phyloP scores from a whole-genome alignment of 2,329 filamentous ascomycete species.

The Neocucurbitaria cava region DNA sequence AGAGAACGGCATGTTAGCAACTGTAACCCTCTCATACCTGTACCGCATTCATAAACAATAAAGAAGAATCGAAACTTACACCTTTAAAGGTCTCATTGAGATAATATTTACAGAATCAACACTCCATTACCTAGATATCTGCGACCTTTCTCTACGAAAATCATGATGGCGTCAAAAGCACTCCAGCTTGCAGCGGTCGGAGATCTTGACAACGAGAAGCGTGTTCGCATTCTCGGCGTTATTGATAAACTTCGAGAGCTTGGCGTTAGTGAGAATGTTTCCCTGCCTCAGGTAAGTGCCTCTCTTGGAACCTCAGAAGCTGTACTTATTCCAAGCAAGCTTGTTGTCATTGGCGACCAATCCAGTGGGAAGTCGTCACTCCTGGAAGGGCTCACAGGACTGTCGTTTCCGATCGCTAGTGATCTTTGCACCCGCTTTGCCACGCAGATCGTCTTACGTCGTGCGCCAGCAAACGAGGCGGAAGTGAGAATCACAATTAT shows the following conservation, averaged over 20 bases:
- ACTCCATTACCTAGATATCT: too few species aligned
- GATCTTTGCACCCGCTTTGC: conserved; percentile 15
- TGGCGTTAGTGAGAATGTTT: conserved; percentile 11
- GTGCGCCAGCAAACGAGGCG: conserved; percentile 2
- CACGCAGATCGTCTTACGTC: conserved; percentile 15
- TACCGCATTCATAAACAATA: too few species aligned
- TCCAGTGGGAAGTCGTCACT: conserved; percentile 16
- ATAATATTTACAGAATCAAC: too few species aligned
- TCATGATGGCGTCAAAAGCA: neutral
- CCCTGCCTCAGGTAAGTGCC: conserved; percentile 9
- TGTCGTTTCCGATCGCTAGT: conserved; percentile 13
- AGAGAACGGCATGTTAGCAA: too few species aligned
- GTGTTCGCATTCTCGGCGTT: conserved; percentile 15
- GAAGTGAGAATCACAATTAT: conserved; percentile 10
- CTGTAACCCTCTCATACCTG: too few species aligned
- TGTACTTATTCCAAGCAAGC: neutral
- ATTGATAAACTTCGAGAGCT: conserved; percentile 20
- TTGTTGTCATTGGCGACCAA: conserved; percentile 11
- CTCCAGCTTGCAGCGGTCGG: conserved; percentile 4
- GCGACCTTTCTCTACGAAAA: too few species aligned
- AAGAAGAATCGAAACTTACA: too few species aligned
- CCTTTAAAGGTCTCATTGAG: too few species aligned
- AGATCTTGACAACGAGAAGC: conserved; percentile 18
- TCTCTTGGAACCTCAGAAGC: neutral
- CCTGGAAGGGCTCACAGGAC: conserved; percentile 11